These are phyloP conservation scores for Venturia carpophila DNA, from an alignment of 2,329 filamentous ascomycete species.

Conservation along the genomic window DNA sequence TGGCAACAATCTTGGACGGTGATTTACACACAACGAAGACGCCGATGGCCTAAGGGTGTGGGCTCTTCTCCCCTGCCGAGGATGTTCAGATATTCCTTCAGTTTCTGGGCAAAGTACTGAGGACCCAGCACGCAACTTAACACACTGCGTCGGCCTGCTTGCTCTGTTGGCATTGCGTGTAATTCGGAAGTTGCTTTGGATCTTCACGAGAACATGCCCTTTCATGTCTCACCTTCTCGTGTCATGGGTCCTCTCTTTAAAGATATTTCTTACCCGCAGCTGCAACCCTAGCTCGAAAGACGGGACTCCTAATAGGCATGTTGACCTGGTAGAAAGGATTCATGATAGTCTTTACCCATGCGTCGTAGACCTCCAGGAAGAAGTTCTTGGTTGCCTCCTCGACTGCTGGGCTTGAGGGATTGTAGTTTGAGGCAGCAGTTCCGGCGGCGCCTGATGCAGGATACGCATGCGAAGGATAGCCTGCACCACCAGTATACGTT, in stretches of 20 bases:
- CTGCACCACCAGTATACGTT: conserved; percentile 24
- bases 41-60: background rate
- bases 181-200: background rate
- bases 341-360: conserved; percentile 95
- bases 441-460: conserved; percentile 38
- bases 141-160: background rate
- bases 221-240: background rate
- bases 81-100: background rate
- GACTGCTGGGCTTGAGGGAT: conserved; percentile 80
- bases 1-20: background rate
- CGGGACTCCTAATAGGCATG: conserved; percentile 74
- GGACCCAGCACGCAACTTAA: background rate
- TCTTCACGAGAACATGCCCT: background rate
- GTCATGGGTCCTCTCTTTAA: conserved; percentile 30
- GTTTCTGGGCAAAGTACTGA: background rate
- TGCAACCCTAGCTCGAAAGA: conserved; percentile 74
- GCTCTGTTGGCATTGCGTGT: background rate
- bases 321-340: conserved; percentile 88
- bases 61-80: background rate
- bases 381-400: conserved; percentile 95
- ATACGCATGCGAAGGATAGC: conserved; percentile 28
- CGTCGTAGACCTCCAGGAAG: conserved; percentile 92
- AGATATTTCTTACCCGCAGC: conserved; percentile 91
- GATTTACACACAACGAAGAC: background rate
- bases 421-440: conserved; percentile 38